Conservation (phyloP, 106 monocot genomes). For the Apostasia shenzhenica region DNA sequence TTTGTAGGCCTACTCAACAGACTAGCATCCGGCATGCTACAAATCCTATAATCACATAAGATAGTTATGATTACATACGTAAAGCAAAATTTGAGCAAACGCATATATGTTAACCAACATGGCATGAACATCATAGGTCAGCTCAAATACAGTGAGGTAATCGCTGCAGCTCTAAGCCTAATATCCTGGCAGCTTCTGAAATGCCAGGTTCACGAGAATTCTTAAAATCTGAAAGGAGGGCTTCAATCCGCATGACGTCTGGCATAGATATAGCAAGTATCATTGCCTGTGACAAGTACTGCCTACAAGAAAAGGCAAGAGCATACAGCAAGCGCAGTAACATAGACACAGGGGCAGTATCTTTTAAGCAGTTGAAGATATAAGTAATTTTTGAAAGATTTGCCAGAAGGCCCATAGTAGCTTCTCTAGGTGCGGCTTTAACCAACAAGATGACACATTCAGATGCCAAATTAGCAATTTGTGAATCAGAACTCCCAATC, state of each 20-base stretch:
- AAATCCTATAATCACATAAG: no score
- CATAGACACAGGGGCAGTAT: conserved; percentile 16
- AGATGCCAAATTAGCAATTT: conserved; percentile 74
- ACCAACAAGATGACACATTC: conserved; percentile 76
- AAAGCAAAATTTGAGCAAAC: no score
- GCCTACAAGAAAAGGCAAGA: conserved; percentile 67
- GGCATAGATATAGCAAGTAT: conserved; percentile 67
- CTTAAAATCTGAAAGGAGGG: conserved; percentile 42
- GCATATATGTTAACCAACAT: no score
- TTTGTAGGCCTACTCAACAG: no score
- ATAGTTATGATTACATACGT: no score
- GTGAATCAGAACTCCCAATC: conserved; percentile 29
- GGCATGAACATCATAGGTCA: neutral
- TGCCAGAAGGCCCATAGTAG: conserved; percentile 68
- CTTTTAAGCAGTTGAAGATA: conserved; percentile 37
- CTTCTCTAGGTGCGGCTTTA: conserved; percentile 74
- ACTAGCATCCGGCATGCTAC: no score
- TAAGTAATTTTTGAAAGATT: conserved; percentile 61
- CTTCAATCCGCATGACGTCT: conserved; percentile 54
- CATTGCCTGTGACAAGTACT: conserved; percentile 75
- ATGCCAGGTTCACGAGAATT: conserved; percentile 34
- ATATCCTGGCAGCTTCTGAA: conserved; percentile 50
- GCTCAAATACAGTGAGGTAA: conserved; percentile 54
- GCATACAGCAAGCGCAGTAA: conserved; percentile 62
- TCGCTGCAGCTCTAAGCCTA: conserved; percentile 63